A percentile compares a stretch with the other conserved stretches of the same genome.
Evolutionary conservation across 805 yeast genomes (phyloP).

Genomic region (Candida saitoana): DNA sequence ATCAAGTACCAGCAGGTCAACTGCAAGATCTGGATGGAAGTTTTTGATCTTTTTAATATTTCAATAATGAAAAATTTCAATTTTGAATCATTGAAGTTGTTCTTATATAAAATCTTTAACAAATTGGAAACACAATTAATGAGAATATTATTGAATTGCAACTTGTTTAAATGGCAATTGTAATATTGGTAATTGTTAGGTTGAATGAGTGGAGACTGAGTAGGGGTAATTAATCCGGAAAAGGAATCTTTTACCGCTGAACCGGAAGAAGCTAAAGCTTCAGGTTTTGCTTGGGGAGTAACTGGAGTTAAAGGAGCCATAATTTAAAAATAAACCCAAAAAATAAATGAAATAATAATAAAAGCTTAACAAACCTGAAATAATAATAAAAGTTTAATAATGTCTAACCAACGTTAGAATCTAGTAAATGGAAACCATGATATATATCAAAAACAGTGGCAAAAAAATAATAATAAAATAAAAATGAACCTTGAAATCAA

Average conservation of each 20-base stretch:
- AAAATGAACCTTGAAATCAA: too few relatives aligned
- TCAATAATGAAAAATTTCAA: conserved; percentile 45
- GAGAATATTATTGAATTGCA: conserved; percentile 37
- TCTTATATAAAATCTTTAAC: conserved; percentile 28
- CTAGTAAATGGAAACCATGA: neutral
- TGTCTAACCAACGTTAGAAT: neutral
- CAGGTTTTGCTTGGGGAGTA: neutral
- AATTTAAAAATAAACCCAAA: too few relatives aligned
- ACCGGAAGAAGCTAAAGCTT: neutral
- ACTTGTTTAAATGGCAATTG: conserved; percentile 34
- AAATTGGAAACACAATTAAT: conserved; percentile 34
- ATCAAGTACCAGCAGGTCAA: conserved; percentile 63
- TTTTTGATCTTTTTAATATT: conserved; percentile 28
- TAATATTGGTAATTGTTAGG: conserved; percentile 41
- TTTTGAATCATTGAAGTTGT: conserved; percentile 13
- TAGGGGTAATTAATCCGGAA: conserved; percentile 1
- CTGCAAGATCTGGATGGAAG: conserved; percentile 60
- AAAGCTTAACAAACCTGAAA: neutral
- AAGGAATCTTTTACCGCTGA: neutral
- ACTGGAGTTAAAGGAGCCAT: conserved; percentile 1
- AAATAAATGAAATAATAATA: neutral
- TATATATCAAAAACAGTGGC: neutral
- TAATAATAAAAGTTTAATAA: too few relatives aligned
- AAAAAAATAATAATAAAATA: neutral
- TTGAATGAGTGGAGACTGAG: conserved; percentile 8